Base-by-base conservation (phyloP, 2,329 filamentous ascomycete species). In the Colletotrichum sp. region DNA sequence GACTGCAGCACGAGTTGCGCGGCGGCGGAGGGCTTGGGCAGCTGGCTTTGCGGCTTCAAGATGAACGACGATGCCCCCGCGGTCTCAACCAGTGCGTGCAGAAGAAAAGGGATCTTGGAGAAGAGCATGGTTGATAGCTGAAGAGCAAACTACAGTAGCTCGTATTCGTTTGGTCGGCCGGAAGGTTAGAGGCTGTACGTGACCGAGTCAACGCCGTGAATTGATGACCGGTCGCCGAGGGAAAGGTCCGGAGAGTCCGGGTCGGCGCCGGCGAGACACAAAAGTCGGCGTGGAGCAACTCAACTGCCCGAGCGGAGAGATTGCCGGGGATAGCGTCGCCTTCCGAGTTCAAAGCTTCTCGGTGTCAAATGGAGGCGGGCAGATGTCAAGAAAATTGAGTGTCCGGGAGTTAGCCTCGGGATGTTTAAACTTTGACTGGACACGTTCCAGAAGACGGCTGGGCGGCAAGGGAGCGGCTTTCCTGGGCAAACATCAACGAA, bases 31-130 rank as follows among this genome's bases (percentile, higher is more conserved):
- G 87, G 84, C 10, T 80, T 81, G 10, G 84, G 81, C 12, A 90
- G 83, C 75, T 91, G 88, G 9, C 80, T 80, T 24, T 82, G 79
- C 3, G 88, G 87, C 2, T 72, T 74, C 52, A 87, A 79, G 71
- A 88, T 84, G 81, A 90, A 90, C n/a, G 85, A 85, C 7, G 86
- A 77, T 16, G 86, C 86, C 6, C 88, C 88, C 5, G 83, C 81
- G 15, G 84, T 85, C 76, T 88, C 87, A 66, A 87, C 76, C 21
- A 83, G 70, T 55, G 80, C 80, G 75, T 88, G 87, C 9, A 83
- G 60, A 34, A 83, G 77, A 66, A 88, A 88, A 16, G 87, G 83
- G 15, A 82, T 63, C 9, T 80, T 81, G 21, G 75, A 70, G 28
- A 67, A 18, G 13, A 71, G 72, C 80, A 83, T 83, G 30, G 18